Evolutionary conservation across 202 grass and related monocot genomes (phyloP).

Genomic region (Musa balbisiana): DNA sequence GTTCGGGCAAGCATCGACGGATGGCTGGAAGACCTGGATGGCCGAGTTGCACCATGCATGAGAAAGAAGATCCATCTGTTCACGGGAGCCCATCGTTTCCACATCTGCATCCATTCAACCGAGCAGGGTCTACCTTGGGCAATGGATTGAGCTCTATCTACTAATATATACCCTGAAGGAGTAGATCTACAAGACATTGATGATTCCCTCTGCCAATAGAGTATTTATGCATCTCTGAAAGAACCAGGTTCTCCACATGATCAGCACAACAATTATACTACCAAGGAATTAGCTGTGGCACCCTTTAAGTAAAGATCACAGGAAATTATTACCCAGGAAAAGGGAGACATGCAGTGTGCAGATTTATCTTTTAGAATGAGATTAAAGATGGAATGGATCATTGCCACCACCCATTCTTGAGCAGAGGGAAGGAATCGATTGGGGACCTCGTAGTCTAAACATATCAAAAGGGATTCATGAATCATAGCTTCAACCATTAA

Average conservation of each 20-base stretch:
- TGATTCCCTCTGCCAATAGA: background rate
- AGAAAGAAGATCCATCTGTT: conserved; percentile 42
- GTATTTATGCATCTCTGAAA: conserved; percentile 4
- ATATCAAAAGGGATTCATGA: background rate
- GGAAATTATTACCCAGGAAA: conserved; percentile 5
- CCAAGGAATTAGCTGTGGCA: conserved; percentile 4
- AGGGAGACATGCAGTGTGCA: background rate
- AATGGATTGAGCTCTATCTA: background rate
- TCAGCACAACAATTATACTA: conserved; percentile 1
- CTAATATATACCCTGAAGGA: background rate
- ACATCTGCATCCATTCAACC: background rate
- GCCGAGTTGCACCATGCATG: conserved; percentile 83
- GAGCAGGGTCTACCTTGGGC: background rate
- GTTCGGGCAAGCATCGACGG: conserved; percentile 37
- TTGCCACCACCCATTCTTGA: background rate
- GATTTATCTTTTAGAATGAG: background rate
- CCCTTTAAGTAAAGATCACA: conserved; percentile 12
- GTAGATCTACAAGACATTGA: background rate
- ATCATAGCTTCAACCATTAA: background rate
- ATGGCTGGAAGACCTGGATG: conserved; percentile 57
- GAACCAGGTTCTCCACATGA: conserved; percentile 15
- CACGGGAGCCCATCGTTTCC: background rate
- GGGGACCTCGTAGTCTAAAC: background rate
- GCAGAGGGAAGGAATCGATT: background rate
- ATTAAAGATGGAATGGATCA: background rate